Evolutionary conservation across 306 rosid genomes (phyloP).

Genomic region (Cicer bijugum): DNA sequence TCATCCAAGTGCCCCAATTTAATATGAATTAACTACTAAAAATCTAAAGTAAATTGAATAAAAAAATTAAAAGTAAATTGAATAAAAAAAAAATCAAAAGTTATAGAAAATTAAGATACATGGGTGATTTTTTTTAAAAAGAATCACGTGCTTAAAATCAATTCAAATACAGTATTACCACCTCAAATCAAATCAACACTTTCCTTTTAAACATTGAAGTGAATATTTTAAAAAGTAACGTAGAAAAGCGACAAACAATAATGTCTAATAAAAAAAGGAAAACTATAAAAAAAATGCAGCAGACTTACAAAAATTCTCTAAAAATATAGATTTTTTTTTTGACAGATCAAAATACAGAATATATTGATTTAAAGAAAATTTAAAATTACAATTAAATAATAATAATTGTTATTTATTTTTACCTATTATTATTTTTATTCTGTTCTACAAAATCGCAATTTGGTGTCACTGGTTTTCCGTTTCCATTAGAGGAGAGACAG

Average conservation of each 20-base stretch:
- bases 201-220: neutral
- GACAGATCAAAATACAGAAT: no score
- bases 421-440: neutral
- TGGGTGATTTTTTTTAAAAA: no score
- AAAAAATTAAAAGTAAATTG: no score
- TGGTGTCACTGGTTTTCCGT: constrained; percentile 37
- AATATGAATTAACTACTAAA: no score
- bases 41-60: no score
- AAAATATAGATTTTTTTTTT: no score
- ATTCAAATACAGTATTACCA: no score
- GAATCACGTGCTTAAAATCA: neutral
- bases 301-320: neutral
- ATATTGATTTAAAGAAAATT: no score
- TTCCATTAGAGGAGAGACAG: constrained; percentile 42
- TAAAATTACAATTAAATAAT: neutral
- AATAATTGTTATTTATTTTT: neutral
- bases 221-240: neutral
- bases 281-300: neutral
- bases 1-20: no score
- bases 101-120: no score
- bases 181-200: neutral
- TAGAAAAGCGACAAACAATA: neutral
- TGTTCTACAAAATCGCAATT: constrained; percentile 44
- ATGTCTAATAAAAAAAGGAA: constrained; percentile 3
- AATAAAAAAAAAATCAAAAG: no score